phyloP scores from a whole-genome alignment of 176 grass and related monocot genomes.

The Canna indica region DNA sequence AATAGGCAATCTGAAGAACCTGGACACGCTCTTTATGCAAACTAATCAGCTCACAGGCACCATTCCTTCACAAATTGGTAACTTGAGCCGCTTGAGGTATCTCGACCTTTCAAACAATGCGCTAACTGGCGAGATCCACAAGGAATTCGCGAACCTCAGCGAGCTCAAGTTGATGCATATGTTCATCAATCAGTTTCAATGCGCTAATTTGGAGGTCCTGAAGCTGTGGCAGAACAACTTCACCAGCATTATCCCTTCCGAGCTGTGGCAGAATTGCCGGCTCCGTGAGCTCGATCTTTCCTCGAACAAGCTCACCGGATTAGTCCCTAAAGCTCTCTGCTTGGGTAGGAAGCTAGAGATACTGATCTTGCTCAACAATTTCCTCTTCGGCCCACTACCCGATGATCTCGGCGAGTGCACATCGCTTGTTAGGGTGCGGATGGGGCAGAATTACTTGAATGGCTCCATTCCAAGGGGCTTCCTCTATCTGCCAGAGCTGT shows the following conservation, averaged over 20 bases:
- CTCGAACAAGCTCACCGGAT: conserved; percentile 64
- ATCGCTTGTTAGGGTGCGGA: conserved; percentile 51
- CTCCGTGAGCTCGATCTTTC: conserved; percentile 66
- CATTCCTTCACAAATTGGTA: conserved; percentile 51
- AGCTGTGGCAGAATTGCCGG: conserved; percentile 40
- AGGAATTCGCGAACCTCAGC: conserved; percentile 40
- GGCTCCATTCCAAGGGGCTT: conserved; percentile 51
- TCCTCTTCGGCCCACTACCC: conserved; percentile 65
- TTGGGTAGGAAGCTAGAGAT: conserved; percentile 48
- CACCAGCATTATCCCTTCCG: conserved; percentile 48
- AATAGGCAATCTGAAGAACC: conserved; percentile 40
- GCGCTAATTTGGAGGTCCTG: conserved; percentile 67
- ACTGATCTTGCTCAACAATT: conserved; percentile 67
- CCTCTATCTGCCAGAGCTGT: conserved; percentile 56
- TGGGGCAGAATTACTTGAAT: conserved; percentile 77
- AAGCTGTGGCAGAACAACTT: conserved; percentile 97
- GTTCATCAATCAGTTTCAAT: conserved; percentile 66
- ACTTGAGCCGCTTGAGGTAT: conserved; percentile 50
- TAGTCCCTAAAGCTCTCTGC: conserved; percentile 53
- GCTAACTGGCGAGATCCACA: conserved; percentile 56
- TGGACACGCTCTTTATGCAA: conserved; percentile 86
- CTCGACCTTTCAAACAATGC: conserved; percentile 88
- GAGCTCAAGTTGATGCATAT: conserved; percentile 71
- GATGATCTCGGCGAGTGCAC: conserved; percentile 45
- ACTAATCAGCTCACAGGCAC: conserved; percentile 46